Conservation (phyloP, 164 flowering plant genomes). For the Dillenia turbinata region DNA sequence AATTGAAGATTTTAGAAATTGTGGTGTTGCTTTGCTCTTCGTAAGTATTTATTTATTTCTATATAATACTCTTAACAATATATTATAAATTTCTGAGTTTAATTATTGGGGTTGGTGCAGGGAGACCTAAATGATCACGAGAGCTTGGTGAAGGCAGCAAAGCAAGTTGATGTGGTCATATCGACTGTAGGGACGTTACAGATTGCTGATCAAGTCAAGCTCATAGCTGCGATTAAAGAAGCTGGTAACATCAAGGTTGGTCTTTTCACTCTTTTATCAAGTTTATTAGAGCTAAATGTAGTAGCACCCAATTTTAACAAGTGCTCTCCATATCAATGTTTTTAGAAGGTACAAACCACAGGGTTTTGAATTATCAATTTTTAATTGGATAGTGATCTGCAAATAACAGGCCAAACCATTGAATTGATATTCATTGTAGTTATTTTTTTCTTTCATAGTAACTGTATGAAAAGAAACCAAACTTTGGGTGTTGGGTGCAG, state of each 20-base stretch:
- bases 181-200: slow-evolving; percentile 26
- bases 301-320: no score
- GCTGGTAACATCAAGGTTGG: slow-evolving; percentile 33
- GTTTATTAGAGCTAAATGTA: no score
- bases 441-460: no score
- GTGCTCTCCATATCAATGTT: no score
- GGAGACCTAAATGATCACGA: slow-evolving; percentile 32
- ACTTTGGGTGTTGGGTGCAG: slow-evolving; percentile 15
- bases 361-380: no score
- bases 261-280: no score
- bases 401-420: no score
- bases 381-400: no score
- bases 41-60: slow-evolving; percentile 11
- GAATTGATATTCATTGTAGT: no score
- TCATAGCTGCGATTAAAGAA: slow-evolving; percentile 35
- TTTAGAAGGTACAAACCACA: no score
- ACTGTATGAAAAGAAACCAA: no score
- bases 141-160: slow-evolving; percentile 35
- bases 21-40: slow-evolving; percentile 22
- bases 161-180: slow-evolving; percentile 46
- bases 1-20: slow-evolving; percentile 25
- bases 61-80: neutral
- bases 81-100: no score
- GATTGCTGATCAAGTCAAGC: slow-evolving; percentile 26
- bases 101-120: neutral